Evolutionary conservation across 139 green algal genomes (phyloP).

Genomic region (Picochlorum sp.): DNA sequence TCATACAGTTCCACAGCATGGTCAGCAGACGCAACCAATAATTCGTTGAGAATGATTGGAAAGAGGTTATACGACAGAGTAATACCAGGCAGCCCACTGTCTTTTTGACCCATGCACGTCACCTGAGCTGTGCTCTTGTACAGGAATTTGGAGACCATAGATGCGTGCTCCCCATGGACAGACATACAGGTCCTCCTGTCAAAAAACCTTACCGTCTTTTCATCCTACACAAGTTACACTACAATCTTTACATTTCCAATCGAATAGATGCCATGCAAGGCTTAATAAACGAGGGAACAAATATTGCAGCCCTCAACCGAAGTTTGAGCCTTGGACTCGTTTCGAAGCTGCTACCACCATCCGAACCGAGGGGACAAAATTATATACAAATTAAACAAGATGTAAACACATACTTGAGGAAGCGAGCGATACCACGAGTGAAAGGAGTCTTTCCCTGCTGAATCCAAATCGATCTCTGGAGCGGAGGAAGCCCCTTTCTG

Average conservation of each 20-base stretch:
- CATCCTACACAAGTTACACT: neutral
- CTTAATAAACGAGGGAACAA: neutral
- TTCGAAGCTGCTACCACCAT: neutral
- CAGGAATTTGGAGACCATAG: constrained; percentile 62
- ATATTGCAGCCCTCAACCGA: neutral
- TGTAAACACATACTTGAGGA: neutral
- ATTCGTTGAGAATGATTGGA: constrained; percentile 58
- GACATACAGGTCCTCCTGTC: constrained; percentile 50
- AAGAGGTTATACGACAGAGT: constrained; percentile 64
- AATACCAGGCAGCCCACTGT: constrained; percentile 27
- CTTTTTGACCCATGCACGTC: constrained; percentile 25
- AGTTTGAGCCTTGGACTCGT: no score
- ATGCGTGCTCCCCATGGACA: constrained; percentile 66
- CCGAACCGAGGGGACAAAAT: neutral
- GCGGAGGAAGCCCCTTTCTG: no score
- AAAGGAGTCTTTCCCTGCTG: neutral
- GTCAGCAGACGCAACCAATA: constrained; percentile 61
- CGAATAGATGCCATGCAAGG: neutral
- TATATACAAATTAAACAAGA: neutral
- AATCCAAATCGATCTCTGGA: neutral
- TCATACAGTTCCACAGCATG: constrained; percentile 81
- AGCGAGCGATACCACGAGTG: neutral
- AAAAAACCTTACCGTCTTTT: constrained; percentile 4
- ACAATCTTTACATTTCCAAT: no score
- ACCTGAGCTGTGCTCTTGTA: constrained; percentile 69